Evolutionary conservation across 202 grass and related monocot genomes (phyloP).

Genomic region (Brachypodium distachyon): DNA sequence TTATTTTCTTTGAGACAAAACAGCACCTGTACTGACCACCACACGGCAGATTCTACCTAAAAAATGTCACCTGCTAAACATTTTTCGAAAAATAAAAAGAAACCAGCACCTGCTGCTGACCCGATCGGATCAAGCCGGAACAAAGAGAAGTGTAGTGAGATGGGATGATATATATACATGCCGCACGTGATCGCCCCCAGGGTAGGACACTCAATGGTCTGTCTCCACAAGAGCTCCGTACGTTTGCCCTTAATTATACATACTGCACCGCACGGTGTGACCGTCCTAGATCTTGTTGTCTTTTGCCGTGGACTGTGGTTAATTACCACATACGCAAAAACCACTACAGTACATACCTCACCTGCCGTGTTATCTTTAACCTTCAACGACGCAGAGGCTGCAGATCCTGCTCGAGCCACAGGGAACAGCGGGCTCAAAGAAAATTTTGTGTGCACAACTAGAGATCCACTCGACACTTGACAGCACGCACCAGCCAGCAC

Average conservation of each 20-base stretch:
- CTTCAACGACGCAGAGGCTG: not conserved
- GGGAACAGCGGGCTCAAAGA: not conserved
- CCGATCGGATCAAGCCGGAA: not conserved
- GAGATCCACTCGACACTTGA: constrained; percentile 15
- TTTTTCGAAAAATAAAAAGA: too few relatives aligned
- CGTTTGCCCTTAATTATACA: not conserved
- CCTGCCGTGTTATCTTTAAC: not conserved
- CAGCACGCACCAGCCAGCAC: constrained; percentile 5
- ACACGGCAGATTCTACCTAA: too few relatives aligned
- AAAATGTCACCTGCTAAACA: too few relatives aligned
- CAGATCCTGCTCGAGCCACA: constrained; percentile 1
- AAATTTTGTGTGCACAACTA: constrained; percentile 18
- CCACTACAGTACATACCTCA: not conserved
- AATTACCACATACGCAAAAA: not conserved
- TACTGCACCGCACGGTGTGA: not conserved
- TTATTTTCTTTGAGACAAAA: too few relatives aligned
- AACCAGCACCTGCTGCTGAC: too few relatives aligned
- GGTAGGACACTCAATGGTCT: not conserved
- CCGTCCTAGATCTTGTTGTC: constrained; percentile 5
- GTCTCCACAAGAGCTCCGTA: not conserved
- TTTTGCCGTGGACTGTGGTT: not conserved
- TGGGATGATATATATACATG: not conserved
- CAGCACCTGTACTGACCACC: too few relatives aligned
- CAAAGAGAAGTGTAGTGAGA: not conserved
- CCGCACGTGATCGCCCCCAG: not conserved